Base-by-base conservation (phyloP, 139 green algal genomes). In the Tetradesmus lagerheimii region DNA sequence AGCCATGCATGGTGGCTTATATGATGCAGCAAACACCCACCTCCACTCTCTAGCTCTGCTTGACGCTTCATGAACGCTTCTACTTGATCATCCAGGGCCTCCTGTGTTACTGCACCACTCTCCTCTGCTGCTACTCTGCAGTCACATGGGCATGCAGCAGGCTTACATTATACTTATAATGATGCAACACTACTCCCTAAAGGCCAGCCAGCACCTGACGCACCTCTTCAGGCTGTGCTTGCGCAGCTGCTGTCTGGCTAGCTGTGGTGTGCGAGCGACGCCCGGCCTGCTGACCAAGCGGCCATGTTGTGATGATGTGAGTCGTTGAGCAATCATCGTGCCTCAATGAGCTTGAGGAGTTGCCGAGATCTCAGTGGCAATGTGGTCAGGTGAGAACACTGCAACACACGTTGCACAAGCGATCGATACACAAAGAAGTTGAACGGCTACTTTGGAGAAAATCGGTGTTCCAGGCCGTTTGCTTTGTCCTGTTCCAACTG, bases 21-120 rank as follows among this genome's bases (percentile, higher is more conserved):
- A 23, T 8, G 12, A 29, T 31, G 0, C 0, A 53, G 16, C 6
- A 16, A 64, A 25, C 50, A 14, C 90, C 57, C 67, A 94, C 93
- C 93, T 93, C 96, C 95, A 83, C 94, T 96, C 91, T 99, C 97
- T 71, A 96, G 92, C 87, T 97, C 96, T 75, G 96, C 95, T 92
- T 98, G 97, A 77, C 92, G 87, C 89, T 93, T 94, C 94, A 99
- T 97, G 88, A 99, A 99, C 12, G 89, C 80, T 90, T 98, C 96
- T 71, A 98, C 93, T 87, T 96, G 75, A 6, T 90, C 92, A 78
- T 98, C 96, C 6, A 99, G 87, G n/a, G 97, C 92, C 64, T 78
- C 80, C 66, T 83, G 41, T 25, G 37, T 45, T 12, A 39, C 15
- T 16, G 77, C 37, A 66, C 29, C 53, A 78, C 47, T n/a, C 81